Evolutionary conservation across 805 yeast genomes (phyloP), one percentile per base, ranked within the genome.

Genomic region (Pichia occidentalis): DNA sequence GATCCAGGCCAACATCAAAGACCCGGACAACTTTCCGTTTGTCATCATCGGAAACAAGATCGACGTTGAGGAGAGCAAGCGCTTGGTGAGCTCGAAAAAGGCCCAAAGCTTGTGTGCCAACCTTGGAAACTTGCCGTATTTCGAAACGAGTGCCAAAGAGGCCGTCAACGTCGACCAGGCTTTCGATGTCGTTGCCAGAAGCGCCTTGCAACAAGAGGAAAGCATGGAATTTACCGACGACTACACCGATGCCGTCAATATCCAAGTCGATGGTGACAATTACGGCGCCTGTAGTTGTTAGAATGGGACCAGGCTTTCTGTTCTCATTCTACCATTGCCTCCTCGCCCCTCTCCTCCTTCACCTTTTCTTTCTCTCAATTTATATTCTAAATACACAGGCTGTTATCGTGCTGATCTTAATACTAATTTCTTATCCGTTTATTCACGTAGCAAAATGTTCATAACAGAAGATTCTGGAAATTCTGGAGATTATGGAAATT

Each of bases 141-240:
- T 92, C 56, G 95, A 90, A 61, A 90, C 98, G n/a, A 80, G 92
- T 68, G 98, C 98, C 14, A 92, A 90, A 65, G 96, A 87, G 59
- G 87, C 92, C 12, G 85, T 88, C 34, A 94, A 94, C 51, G 95
- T 90, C 24, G 96, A 88, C 55, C 79, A 83, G 52, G 97, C 97
- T 3, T 90, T 90, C 56, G 97, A 92, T 59, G 95, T 88, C 29
- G 85, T 90, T 52, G 96, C 96, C 23, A 75, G 95, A 53, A 86
- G 85, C 65, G 98, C 97, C 0, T 68, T 90, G 53, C 95, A 87
- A 59, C 97, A 90, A 63, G 96, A 87, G 59, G 95, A 85, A 54
- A 81, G 84, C 38, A 85, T 85, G 52, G 96, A 86, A 42, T 87
- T 82, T 53, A 80, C 79, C 50, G 96, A 88, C 53, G 97, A 90